phyloP scores from a whole-genome alignment of 306 rosid species.

The Sindora glabra region DNA sequence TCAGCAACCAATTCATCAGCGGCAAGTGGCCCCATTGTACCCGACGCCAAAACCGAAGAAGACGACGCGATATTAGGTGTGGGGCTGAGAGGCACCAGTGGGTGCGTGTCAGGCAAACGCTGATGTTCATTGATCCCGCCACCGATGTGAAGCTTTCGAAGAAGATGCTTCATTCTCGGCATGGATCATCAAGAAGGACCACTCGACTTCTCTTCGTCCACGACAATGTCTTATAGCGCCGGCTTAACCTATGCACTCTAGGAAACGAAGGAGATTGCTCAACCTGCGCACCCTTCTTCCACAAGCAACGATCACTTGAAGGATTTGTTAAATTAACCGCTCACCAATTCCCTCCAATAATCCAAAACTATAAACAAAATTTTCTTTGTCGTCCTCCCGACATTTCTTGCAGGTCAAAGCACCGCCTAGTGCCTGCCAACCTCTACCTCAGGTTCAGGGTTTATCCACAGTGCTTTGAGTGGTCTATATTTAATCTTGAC shows the following conservation, averaged over 20 bases:
- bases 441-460: no score
- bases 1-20: constrained; percentile 35
- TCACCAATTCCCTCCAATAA: constrained; percentile 63
- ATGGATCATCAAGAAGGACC: constrained; percentile 55
- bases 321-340: constrained; percentile 33
- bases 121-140: constrained; percentile 61
- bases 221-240: constrained; percentile 7
- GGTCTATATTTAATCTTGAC: no score
- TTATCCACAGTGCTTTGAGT: no score
- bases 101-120: constrained; percentile 34
- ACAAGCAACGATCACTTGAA: constrained; percentile 41
- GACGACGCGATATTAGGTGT: constrained; percentile 18
- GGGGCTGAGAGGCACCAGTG: constrained; percentile 22
- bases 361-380: no score
- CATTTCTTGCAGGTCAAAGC: no score
- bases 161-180: constrained; percentile 94
- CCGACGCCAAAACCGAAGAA: constrained; percentile 31
- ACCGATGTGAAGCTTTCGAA: constrained; percentile 97
- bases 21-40: constrained; percentile 33
- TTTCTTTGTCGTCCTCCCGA: no score
- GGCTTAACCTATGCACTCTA: constrained; percentile 37
- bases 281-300: constrained; percentile 56
- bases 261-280: constrained; percentile 35
- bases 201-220: not conserved
- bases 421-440: no score